These are phyloP conservation scores for Ceratobasidium sp. DNA, from an alignment of 1,284 basidiomycete species.

Conservation along the genomic window DNA sequence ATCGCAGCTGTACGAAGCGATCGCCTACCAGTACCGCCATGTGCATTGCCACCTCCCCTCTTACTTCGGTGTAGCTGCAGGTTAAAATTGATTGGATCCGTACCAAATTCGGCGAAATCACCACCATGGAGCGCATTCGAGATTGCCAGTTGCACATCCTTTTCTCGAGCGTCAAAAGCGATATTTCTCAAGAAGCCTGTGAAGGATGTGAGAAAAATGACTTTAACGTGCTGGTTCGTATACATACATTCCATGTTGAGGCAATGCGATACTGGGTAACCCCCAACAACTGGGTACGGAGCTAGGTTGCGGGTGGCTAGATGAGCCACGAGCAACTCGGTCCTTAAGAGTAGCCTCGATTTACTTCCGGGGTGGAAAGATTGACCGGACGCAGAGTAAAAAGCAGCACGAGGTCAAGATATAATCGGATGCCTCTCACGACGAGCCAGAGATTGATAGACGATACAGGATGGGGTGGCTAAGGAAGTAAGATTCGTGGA, in stretches of 20 bases:
- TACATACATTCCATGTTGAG: constrained; percentile 23
- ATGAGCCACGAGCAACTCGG: constrained; percentile 10
- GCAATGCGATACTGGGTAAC: too few species aligned
- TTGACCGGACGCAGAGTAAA: background rate
- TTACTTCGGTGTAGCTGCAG: constrained; percentile 65
- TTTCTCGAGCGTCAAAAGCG: constrained; percentile 7
- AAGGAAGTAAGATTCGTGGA: background rate
- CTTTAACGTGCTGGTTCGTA: background rate
- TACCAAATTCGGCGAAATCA: constrained; percentile 27
- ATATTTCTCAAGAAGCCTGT: constrained; percentile 35
- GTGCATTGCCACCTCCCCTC: constrained; percentile 60
- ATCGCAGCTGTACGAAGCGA: background rate
- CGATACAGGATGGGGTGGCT: constrained; percentile 10
- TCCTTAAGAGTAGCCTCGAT: background rate
- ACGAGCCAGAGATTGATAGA: background rate
- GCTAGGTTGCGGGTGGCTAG: constrained; percentile 16
- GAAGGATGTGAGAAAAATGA: background rate
- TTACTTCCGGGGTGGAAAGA: background rate
- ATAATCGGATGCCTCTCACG: too few species aligned
- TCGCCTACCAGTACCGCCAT: constrained; percentile 60
- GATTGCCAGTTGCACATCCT: constrained; percentile 14
- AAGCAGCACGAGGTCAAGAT: too few species aligned
- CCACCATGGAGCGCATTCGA: constrained; percentile 39
- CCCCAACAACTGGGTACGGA: too few species aligned
- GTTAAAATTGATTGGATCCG: constrained; percentile 64